Evolutionary conservation across 169 alveolate species (phyloP).

Genomic region (Babesia bigemina): DNA sequence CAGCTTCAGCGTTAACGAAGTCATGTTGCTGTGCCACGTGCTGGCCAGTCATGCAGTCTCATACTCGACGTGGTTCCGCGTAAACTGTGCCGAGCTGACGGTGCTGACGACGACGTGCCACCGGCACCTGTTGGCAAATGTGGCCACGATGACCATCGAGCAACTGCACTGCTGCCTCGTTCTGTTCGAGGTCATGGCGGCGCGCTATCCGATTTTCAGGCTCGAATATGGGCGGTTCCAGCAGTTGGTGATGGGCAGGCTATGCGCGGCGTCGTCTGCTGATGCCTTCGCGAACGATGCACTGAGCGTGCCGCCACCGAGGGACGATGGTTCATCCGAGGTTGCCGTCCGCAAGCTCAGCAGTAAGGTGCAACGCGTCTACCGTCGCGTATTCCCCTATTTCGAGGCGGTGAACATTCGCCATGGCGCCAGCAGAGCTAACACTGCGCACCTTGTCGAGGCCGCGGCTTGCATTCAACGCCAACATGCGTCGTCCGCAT

Average conservation of each 20-base stretch:
- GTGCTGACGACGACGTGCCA: conserved; percentile 29
- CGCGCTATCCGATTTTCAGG: conserved; percentile 30
- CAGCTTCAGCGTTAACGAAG: conserved; percentile 24
- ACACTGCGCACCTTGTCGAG: conserved; percentile 17
- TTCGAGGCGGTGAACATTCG: conserved; percentile 29
- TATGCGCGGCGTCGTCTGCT: not conserved
- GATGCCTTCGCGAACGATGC: not conserved
- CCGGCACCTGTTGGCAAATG: conserved; percentile 5
- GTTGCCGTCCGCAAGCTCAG: conserved; percentile 1
- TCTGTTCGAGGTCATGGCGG: conserved; percentile 9
- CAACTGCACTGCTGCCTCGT: conserved; percentile 31
- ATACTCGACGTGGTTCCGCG: conserved; percentile 51
- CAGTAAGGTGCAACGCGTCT: conserved; percentile 31
- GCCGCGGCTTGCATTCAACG: conserved; percentile 28
- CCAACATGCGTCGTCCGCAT: not conserved
- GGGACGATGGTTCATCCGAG: not conserved
- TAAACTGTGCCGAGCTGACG: conserved; percentile 21
- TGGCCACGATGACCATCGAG: conserved; percentile 43
- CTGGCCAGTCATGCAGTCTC: conserved; percentile 15
- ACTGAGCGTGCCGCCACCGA: not conserved
- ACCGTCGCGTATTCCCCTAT: conserved; percentile 34
- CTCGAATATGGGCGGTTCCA: not conserved
- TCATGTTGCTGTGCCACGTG: conserved; percentile 25
- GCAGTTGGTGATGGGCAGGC: not conserved
- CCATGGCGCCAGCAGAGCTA: not conserved